A percentile compares a stretch with the other conserved stretches of the same genome.
phyloP scores from a whole-genome alignment of 2,329 filamentous ascomycete species.

The Epichloe hybrida region DNA sequence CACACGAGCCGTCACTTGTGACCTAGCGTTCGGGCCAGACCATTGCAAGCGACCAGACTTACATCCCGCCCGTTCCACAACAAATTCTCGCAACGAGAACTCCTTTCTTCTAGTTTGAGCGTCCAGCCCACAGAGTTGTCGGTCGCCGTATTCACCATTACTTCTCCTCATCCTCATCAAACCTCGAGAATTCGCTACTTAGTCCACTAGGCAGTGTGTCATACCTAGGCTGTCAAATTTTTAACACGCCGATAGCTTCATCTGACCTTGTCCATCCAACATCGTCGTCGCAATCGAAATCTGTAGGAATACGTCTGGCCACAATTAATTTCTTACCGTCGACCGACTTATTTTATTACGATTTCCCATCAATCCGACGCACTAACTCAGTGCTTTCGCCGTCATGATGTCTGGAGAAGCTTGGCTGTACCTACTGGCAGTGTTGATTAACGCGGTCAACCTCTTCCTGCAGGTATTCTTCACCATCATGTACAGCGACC shows the following conservation, averaged over 20 bases:
- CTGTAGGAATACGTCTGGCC: not conserved
- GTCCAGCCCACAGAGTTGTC: not conserved
- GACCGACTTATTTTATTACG: not conserved
- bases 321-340: not conserved
- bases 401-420: slow-evolving; percentile 82
- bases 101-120: not conserved
- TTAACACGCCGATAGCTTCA: not conserved
- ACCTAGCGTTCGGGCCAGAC: not conserved
- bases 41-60: not conserved
- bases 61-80: slow-evolving; percentile 6
- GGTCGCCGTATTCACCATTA: not conserved
- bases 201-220: not conserved
- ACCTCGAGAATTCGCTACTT: not conserved
- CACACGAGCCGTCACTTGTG: not conserved
- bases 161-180: not conserved
- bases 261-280: not conserved
- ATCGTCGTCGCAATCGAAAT: not conserved
- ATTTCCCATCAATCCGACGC: not conserved
- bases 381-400: not conserved
- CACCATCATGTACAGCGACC: slow-evolving; percentile 99
- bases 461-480: slow-evolving; percentile 99
- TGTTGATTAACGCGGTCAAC: slow-evolving; percentile 99
- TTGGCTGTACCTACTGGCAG: slow-evolving; percentile 94
- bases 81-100: slow-evolving; percentile 6
- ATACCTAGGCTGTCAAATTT: not conserved